A percentile compares a stretch with the other conserved stretches of the same genome.
Conservation (phyloP, 352 stramenopile genomes). For the Hyaloperonospora arabidopsidis region DNA sequence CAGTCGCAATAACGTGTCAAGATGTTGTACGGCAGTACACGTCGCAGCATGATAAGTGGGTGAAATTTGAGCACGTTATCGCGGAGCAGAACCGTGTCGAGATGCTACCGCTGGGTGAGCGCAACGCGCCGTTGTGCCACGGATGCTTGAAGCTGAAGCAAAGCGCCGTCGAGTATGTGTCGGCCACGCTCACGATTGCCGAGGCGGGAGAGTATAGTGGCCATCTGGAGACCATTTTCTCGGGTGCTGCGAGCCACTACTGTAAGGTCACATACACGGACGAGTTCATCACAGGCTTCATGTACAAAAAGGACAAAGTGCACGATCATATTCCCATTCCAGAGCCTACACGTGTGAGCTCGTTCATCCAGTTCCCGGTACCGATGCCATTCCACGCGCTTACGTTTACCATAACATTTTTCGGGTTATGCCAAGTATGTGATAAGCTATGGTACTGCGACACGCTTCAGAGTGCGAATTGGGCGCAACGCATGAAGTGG, state of each 20-base stretch:
- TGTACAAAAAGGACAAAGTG: constrained; percentile 89
- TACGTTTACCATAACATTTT: constrained; percentile 81
- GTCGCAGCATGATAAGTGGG: constrained; percentile 55
- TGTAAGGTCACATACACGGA: constrained; percentile 82
- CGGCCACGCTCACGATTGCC: constrained; percentile 43
- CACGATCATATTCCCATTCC: constrained; percentile 85
- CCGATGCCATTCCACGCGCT: constrained; percentile 85
- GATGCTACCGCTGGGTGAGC: constrained; percentile 75
- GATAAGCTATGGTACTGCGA: constrained; percentile 87
- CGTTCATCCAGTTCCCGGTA: constrained; percentile 84
- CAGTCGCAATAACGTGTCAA: constrained; percentile 55
- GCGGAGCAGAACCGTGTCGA: constrained; percentile 75
- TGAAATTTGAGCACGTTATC: constrained; percentile 65
- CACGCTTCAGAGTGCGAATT: constrained; percentile 75
- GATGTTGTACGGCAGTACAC: constrained; percentile 77
- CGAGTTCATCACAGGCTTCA: constrained; percentile 80
- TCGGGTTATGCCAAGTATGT: constrained; percentile 79
- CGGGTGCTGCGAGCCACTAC: constrained; percentile 62
- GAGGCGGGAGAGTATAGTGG: constrained; percentile 57
- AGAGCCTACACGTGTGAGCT: constrained; percentile 76
- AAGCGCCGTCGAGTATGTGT: constrained; percentile 70
- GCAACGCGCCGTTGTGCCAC: constrained; percentile 71
- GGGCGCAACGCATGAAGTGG: constrained; percentile 85
- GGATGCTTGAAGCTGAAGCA: constrained; percentile 79
- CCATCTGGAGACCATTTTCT: constrained; percentile 84